Evolutionary conservation across 768 basidiomycete genomes (phyloP).

Genomic region (Termitomyces sp.): DNA sequence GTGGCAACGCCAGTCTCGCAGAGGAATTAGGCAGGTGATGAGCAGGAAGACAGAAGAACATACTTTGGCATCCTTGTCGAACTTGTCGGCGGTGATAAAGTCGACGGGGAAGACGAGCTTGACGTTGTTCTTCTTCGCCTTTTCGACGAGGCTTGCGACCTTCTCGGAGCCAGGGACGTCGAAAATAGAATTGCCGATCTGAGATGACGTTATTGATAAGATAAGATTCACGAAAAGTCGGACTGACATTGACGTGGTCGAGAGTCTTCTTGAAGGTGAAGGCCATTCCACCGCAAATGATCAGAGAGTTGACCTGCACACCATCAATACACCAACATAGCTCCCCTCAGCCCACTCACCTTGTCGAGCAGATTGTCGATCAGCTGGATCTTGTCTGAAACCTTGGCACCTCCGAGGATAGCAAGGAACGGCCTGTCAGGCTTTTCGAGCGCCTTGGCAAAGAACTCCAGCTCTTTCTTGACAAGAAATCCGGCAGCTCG

Average conservation of each 20-base stretch:
- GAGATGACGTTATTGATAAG: conserved; percentile 6
- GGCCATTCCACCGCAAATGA: conserved; percentile 98
- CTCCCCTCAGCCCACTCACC: conserved; percentile 37
- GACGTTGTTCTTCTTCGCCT: conserved; percentile 90
- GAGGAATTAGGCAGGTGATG: background rate
- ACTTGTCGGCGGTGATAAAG: conserved; percentile 93
- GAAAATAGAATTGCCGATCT: conserved; percentile 96
- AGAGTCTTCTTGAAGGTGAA: conserved; percentile 99
- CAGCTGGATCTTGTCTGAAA: conserved; percentile 97
- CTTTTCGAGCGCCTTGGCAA: conserved; percentile 94
- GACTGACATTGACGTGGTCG: conserved; percentile 63
- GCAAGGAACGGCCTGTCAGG: conserved; percentile 97
- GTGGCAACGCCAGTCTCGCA: conserved; percentile 69
- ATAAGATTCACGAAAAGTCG: background rate
- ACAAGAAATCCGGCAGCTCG: conserved; percentile 95
- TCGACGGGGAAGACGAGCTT: conserved; percentile 95
- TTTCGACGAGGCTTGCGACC: conserved; percentile 79
- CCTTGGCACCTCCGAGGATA: conserved; percentile 97
- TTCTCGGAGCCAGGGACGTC: conserved; percentile 88
- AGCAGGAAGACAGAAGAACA: conserved; percentile 16
- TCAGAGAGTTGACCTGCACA: conserved; percentile 83
- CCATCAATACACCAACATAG: background rate
- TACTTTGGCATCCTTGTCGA: conserved; percentile 87
- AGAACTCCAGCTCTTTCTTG: conserved; percentile 98
- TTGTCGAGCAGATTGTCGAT: conserved; percentile 99